Conservation (phyloP, 2,329 filamentous ascomycete genomes). For the Neocatenulostroma microsporum region DNA sequence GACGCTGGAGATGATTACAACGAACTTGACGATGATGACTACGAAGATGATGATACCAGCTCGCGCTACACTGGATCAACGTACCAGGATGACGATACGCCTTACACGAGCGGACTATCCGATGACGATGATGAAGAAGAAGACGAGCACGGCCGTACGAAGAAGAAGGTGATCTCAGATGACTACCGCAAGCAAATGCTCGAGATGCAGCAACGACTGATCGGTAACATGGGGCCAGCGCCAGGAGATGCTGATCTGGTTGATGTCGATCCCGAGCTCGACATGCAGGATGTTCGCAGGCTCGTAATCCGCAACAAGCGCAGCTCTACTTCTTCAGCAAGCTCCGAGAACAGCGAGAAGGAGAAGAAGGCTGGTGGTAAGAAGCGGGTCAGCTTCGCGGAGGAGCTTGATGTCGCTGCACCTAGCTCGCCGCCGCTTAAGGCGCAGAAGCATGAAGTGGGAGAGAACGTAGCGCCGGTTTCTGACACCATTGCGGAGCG, state of each 20-base stretch:
- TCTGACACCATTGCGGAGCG: slow-evolving; percentile 41
- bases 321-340: slow-evolving; percentile 12
- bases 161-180: slow-evolving; percentile 57
- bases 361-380: slow-evolving; percentile 31
- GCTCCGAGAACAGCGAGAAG: slow-evolving; percentile 22
- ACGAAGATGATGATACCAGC: slow-evolving; percentile 42
- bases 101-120: slow-evolving; percentile 39
- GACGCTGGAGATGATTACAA: slow-evolving; percentile 51
- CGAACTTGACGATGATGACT: slow-evolving; percentile 44
- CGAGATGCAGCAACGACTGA: slow-evolving; percentile 70
- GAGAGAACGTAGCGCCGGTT: slow-evolving; percentile 22
- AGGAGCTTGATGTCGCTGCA: slow-evolving; percentile 62
- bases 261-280: slow-evolving; percentile 34
- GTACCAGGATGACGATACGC: slow-evolving; percentile 28
- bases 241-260: slow-evolving; percentile 27
- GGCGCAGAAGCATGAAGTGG: slow-evolving; percentile 23
- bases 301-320: slow-evolving; percentile 39
- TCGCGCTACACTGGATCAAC: slow-evolving; percentile 15
- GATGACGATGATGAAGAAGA: slow-evolving; percentile 65
- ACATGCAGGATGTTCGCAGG: slow-evolving; percentile 49
- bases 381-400: slow-evolving; percentile 77
- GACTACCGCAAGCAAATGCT: slow-evolving; percentile 77
- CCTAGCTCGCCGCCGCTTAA: slow-evolving; percentile 27
- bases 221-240: slow-evolving; percentile 52
- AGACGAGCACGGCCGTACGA: slow-evolving; percentile 69